Evolutionary conservation across 108 stramenopile genomes (phyloP).

Genomic region (Parietichytrium sp.): DNA sequence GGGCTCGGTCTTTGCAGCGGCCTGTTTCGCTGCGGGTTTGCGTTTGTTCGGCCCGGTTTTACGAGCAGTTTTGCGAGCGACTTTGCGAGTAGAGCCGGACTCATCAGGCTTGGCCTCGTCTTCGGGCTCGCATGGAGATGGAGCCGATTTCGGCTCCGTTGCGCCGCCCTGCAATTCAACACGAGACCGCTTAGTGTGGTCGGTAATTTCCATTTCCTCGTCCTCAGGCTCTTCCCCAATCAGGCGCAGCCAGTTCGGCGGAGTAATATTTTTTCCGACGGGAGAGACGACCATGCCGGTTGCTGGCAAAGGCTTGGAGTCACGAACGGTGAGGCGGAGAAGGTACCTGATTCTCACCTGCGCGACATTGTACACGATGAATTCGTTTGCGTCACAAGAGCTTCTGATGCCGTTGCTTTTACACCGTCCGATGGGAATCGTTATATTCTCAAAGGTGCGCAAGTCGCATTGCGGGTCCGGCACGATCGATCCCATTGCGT

Average conservation of each 20-base stretch:
- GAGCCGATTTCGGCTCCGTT: no score
- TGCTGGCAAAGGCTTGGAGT: not conserved
- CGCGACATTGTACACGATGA: conserved; percentile 47
- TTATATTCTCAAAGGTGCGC: not conserved
- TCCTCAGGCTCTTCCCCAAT: no score
- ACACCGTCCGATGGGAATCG: not conserved
- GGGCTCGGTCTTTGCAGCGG: no score
- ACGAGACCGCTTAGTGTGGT: no score
- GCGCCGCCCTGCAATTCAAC: no score
- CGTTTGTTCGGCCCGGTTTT: no score
- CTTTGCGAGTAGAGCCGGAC: no score
- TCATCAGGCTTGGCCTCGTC: no score
- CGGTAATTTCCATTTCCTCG: no score
- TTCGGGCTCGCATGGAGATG: no score
- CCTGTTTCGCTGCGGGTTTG: no score
- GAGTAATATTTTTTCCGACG: not conserved
- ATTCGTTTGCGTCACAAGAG: conserved; percentile 46
- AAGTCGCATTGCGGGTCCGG: not conserved
- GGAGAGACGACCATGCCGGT: not conserved
- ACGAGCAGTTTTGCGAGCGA: no score
- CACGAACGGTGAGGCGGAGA: not conserved
- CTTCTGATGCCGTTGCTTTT: not conserved
- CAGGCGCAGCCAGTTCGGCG: not conserved
- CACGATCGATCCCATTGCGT: conserved; percentile 18
- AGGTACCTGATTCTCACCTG: conserved; percentile 53